phyloP scores from a whole-genome alignment of 2,329 filamentous ascomycete species.

The Claviceps pazoutovae region DNA sequence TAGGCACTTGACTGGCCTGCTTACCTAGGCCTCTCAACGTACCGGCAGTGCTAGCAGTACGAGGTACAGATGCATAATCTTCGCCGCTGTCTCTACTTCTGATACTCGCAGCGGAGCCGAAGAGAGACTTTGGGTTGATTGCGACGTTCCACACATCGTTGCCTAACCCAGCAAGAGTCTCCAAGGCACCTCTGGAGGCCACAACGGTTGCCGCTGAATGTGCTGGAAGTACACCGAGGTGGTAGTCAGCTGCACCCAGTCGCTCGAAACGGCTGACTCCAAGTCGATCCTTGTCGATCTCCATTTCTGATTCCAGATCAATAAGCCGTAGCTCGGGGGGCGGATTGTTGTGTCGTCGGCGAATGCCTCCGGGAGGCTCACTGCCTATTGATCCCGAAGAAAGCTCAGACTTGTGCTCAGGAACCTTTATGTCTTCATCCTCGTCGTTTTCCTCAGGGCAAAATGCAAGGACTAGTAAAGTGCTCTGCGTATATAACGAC shows the following conservation, averaged over 20 bases:
- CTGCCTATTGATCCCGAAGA: constrained; percentile 37
- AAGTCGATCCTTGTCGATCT: constrained; percentile 75
- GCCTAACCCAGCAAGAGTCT: constrained; percentile 57
- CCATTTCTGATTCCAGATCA: constrained; percentile 73
- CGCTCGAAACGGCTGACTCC: constrained; percentile 77
- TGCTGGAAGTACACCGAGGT: constrained; percentile 71
- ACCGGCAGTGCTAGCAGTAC: constrained; percentile 21
- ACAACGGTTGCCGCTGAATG: constrained; percentile 49
- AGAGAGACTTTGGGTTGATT: constrained; percentile 73
- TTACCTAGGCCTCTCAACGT: constrained; percentile 14
- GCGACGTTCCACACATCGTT: constrained; percentile 83
- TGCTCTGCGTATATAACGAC: constrained; percentile 84
- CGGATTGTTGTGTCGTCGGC: constrained; percentile 61
- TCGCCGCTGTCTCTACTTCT: constrained; percentile 48
- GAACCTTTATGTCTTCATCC: constrained; percentile 22
- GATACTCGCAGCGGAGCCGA: constrained; percentile 75
- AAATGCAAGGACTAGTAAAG: constrained; percentile 86
- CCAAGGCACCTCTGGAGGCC: constrained; percentile 56
- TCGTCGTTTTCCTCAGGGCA: constrained; percentile 61
- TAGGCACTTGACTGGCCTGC: constrained; percentile 18
- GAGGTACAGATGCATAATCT: constrained; percentile 34
- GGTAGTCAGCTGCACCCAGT: constrained; percentile 80
- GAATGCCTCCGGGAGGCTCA: constrained; percentile 50
- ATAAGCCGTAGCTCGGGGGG: constrained; percentile 85
- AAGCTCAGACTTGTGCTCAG: constrained; percentile 25